Base-by-base conservation (phyloP, 257 asterid genomes). In the Ligustrum vulgare region DNA sequence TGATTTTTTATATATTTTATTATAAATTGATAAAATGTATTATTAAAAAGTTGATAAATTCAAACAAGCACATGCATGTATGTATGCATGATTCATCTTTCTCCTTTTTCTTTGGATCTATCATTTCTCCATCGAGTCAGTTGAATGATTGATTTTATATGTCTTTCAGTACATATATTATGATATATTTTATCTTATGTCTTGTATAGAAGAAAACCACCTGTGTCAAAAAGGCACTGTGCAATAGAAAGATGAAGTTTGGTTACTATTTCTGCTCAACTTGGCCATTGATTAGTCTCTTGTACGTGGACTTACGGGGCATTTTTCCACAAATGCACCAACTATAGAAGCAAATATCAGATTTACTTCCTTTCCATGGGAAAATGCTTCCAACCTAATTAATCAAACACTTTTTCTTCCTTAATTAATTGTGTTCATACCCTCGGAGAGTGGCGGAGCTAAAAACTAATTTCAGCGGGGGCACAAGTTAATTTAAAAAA, bases 141-240 rank as follows among this genome's bases (percentile, higher is more conserved):
- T 80, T 77, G 84, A 82, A 81, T 82, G 90, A 88, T 84, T 86
- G 89, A 88, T 88, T 84, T 79, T 78, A 80, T 1, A 23, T 79
- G 80, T 82, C 80, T 77, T 80, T 71, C 82, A 68, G 49, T 63
- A 56, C 47, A 28, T 72, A 71, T 37, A 35, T 68, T 54, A 69
- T 20, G 68, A 43, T 13, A 8, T 33, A 11, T 22, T 69, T 35
- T 43, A 66, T 77, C 70, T 62, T 28, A 71, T 77, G 78, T 73
- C 60, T 64, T 75, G 65, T 67, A 56, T 68, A 28, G 74, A 82
- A 25, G 56, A 74, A 69, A 76, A 78, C 63, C 75, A 65, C 56
- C 78, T 63, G 74, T 82, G 74, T 72, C 84, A 47, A 81, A 69
- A 80, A 20, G 51, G 33, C 15, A 80, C 77, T 56, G 63, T 77